Evolutionary conservation across 2,329 filamentous ascomycete species (phyloP).

Genomic region (Penicillium brasilianum): DNA sequence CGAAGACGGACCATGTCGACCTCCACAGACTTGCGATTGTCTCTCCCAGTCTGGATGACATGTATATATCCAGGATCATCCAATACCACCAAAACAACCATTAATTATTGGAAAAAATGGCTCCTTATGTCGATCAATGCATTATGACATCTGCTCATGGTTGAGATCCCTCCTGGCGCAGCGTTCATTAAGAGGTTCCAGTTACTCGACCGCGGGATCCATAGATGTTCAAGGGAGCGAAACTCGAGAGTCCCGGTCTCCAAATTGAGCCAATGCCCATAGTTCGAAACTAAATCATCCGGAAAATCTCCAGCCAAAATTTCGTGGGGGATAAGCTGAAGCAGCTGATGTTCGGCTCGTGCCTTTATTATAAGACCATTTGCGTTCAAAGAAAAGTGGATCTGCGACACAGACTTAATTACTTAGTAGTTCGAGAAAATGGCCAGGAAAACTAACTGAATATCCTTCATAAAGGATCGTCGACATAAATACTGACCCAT

Average conservation of each 20-base stretch:
- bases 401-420: slow-evolving; percentile 19
- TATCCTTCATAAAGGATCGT: slow-evolving; percentile 31
- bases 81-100: slow-evolving; percentile 41
- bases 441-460: slow-evolving; percentile 22
- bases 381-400: slow-evolving; percentile 27
- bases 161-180: slow-evolving; percentile 7
- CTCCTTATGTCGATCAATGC: slow-evolving; percentile 45
- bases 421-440: not conserved
- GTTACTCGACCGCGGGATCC: slow-evolving; percentile 25
- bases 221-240: slow-evolving; percentile 30
- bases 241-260: slow-evolving; percentile 31
- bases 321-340: slow-evolving; percentile 37
- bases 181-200: slow-evolving; percentile 31
- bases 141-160: slow-evolving; percentile 8
- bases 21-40: slow-evolving; percentile 19
- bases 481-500: slow-evolving; percentile 44
- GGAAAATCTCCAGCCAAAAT: slow-evolving; percentile 37
- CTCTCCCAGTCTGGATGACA: slow-evolving; percentile 29
- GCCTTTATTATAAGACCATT: slow-evolving; percentile 27
- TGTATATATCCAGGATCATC: slow-evolving; percentile 45
- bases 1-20: slow-evolving; percentile 54
- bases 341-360: slow-evolving; percentile 1
- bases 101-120: slow-evolving; percentile 39
- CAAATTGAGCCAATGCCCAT: slow-evolving; percentile 46
- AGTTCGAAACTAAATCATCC: slow-evolving; percentile 42